phyloP scores from a whole-genome alignment of 2,329 filamentous ascomycete species.

The Fusarium virguliforme region DNA sequence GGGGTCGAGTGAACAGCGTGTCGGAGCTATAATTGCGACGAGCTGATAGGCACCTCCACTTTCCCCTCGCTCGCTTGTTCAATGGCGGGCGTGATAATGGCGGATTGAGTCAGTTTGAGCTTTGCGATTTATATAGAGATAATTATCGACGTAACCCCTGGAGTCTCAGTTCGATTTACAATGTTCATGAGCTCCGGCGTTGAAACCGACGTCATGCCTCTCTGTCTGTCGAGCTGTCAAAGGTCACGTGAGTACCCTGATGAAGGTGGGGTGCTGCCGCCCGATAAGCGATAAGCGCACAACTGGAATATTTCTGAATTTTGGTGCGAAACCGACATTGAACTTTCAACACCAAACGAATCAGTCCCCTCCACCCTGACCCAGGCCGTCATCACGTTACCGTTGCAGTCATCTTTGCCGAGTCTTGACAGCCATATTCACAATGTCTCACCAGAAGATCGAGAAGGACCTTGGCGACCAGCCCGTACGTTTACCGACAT shows the following conservation, averaged over 20 bases:
- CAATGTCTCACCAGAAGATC: constrained; percentile 94
- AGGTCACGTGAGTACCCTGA: constrained; percentile 22
- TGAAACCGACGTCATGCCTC: constrained; percentile 3
- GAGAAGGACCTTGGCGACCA: constrained; percentile 95
- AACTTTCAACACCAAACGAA: constrained; percentile 42
- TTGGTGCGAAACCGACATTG: constrained; percentile 33
- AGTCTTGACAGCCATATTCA: constrained; percentile 81
- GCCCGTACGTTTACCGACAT: constrained; percentile 72
- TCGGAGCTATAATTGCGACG: constrained; percentile 18
- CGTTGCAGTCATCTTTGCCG: constrained; percentile 73
- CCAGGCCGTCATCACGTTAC: constrained; percentile 83
- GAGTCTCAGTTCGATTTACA: background rate
- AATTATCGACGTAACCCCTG: background rate
- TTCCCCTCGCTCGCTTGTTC: constrained; percentile 20
- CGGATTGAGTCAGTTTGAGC: background rate
- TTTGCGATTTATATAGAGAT: background rate
- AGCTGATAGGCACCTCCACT: constrained; percentile 40
- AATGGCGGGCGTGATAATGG: background rate
- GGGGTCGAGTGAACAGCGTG: constrained; percentile 27
- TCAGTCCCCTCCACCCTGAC: constrained; percentile 39
- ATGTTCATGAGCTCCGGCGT: background rate
- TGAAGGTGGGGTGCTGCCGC: constrained; percentile 8
- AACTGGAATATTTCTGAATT: constrained; percentile 33
- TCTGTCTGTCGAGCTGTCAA: background rate
- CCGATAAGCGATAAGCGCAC: constrained; percentile 45